Evolutionary conservation across 2,329 filamentous ascomycete species (phyloP).

Genomic region (Neocucurbitaria cava): DNA sequence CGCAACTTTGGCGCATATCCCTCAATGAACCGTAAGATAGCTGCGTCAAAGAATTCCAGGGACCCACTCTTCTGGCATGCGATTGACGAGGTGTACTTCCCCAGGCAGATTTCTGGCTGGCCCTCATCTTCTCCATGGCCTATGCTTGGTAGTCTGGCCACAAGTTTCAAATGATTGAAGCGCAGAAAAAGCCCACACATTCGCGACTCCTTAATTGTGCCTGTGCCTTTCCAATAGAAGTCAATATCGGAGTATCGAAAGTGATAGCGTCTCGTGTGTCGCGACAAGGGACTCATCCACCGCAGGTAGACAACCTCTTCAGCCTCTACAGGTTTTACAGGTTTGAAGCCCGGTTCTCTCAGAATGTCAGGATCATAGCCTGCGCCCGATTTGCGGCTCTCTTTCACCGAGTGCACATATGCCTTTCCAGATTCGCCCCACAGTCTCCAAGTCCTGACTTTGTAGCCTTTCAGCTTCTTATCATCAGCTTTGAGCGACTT

Average conservation of each 20-base stretch:
- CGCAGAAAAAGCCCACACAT: constrained; percentile 29
- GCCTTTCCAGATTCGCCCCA: constrained; percentile 42
- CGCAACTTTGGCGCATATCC: constrained; percentile 11
- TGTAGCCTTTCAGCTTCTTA: constrained; percentile 35
- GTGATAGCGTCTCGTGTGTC: constrained; percentile 35
- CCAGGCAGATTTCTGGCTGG: constrained; percentile 32
- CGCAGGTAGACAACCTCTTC: constrained; percentile 35
- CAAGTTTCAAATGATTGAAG: constrained; percentile 43
- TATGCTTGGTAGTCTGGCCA: constrained; percentile 23
- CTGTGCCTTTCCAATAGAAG: constrained; percentile 47
- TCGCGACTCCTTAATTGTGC: constrained; percentile 29
- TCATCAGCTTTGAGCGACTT: constrained; percentile 14
- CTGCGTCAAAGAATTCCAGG: constrained; percentile 35
- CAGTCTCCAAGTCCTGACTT: constrained; percentile 37
- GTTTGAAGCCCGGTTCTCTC: background rate
- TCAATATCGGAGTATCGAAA: constrained; percentile 36
- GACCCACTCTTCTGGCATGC: constrained; percentile 33
- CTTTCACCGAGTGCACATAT: constrained; percentile 32
- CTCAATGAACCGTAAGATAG: constrained; percentile 23
- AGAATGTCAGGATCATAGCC: constrained; percentile 22
- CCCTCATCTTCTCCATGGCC: background rate
- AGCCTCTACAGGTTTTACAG: constrained; percentile 4
- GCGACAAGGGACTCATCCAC: constrained; percentile 36
- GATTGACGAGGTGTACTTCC: constrained; percentile 36
- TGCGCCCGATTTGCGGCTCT: constrained; percentile 17